Evolutionary conservation across 768 basidiomycete species (phyloP).

Genomic region (Dioszegia hungarica): DNA sequence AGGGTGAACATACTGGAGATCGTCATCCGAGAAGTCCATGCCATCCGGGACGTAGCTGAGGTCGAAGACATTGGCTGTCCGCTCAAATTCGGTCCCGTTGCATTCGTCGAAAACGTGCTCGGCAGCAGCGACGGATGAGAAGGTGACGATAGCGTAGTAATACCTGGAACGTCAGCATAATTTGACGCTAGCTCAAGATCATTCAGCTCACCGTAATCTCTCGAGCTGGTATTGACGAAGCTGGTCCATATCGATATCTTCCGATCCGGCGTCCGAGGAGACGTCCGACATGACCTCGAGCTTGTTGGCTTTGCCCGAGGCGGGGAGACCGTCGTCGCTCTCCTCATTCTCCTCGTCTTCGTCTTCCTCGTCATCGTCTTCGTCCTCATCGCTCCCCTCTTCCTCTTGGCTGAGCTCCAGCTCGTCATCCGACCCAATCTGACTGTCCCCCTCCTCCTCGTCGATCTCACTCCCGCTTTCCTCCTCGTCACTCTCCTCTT

Average conservation of each 20-base stretch:
- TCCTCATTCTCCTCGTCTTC: slow-evolving; percentile 54
- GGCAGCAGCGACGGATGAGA: slow-evolving; percentile 71
- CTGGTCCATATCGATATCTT: slow-evolving; percentile 82
- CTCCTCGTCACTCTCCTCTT: slow-evolving; percentile 24
- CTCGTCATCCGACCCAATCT: slow-evolving; percentile 50
- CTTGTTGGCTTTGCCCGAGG: slow-evolving; percentile 26
- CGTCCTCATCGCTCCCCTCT: slow-evolving; percentile 17
- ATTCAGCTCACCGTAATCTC: slow-evolving; percentile 67
- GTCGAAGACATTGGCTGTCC: slow-evolving; percentile 93
- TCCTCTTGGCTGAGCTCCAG: slow-evolving; percentile 48
- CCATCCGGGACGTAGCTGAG: slow-evolving; percentile 87
- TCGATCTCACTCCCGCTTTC: slow-evolving; percentile 28
- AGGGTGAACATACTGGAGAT: slow-evolving; percentile 55
- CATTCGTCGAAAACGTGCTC: slow-evolving; percentile 76
- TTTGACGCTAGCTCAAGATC: background rate
- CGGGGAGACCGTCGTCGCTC: slow-evolving; percentile 17
- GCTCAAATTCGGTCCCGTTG: slow-evolving; percentile 90
- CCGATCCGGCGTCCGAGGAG: slow-evolving; percentile 51
- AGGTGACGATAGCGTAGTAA: slow-evolving; percentile 90
- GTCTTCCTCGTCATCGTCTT: slow-evolving; percentile 55
- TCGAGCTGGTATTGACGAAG: slow-evolving; percentile 88
- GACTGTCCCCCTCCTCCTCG: slow-evolving; percentile 17
- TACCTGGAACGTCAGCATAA: slow-evolving; percentile 59
- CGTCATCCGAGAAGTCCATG: slow-evolving; percentile 76
- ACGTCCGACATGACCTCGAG: slow-evolving; percentile 51